Evolutionary conservation across 257 asterid species (phyloP).

Genomic region (Linaria vulgaris): DNA sequence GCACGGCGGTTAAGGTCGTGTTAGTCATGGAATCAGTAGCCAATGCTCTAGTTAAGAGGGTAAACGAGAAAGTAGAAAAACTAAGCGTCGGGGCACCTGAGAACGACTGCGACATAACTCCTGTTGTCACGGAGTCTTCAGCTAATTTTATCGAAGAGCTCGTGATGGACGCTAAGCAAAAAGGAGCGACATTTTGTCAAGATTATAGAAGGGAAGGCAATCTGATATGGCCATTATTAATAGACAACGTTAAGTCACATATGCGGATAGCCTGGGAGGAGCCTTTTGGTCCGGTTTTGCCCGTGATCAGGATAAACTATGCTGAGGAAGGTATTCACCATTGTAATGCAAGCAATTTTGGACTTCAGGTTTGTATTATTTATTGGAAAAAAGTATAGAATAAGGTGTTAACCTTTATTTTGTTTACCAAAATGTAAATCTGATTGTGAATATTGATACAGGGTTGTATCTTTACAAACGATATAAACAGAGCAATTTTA

Average conservation of each 20-base stretch:
- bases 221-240: conserved; percentile 87
- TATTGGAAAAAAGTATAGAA: too few species aligned
- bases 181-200: conserved; percentile 89
- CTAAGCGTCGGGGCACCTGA: conserved; percentile 76
- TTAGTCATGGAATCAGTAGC: conserved; percentile 93
- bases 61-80: conserved; percentile 71
- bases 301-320: conserved; percentile 68
- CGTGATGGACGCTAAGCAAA: conserved; percentile 73
- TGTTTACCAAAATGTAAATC: background rate
- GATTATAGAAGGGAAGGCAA: conserved; percentile 93
- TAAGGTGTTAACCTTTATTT: background rate
- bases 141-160: conserved; percentile 93
- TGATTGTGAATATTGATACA: conserved; percentile 13
- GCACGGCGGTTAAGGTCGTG: conserved; percentile 93
- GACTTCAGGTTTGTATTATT: conserved; percentile 66
- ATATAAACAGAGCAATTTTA: conserved; percentile 85
- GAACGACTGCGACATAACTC: conserved; percentile 77
- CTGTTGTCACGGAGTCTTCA: conserved; percentile 89
- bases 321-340: conserved; percentile 92
- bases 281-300: conserved; percentile 94
- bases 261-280: conserved; percentile 99
- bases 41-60: conserved; percentile 70
- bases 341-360: conserved; percentile 95
- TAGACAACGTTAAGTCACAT: conserved; percentile 84
- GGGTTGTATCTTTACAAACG: conserved; percentile 93